Conservation (phyloP, 805 yeast genomes). For the Metschnikowia shivogae region DNA sequence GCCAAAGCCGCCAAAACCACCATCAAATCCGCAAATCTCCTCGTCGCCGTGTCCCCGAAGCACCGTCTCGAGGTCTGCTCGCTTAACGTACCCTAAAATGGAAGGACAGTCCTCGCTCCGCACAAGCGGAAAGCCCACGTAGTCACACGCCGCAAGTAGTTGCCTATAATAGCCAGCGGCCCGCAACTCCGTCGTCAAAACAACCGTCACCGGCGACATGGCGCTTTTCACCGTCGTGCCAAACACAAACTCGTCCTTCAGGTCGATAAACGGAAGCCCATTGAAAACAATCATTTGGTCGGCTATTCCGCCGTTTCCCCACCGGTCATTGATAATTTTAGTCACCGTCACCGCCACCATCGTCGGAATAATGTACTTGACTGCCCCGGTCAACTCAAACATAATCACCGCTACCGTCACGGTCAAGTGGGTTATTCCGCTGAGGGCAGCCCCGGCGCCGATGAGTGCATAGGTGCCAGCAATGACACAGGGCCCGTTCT, state of each 20-base stretch:
- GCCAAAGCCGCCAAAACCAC: not conserved
- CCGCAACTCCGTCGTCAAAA: conserved; percentile 32
- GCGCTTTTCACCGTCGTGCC: conserved; percentile 47
- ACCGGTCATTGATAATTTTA: conserved; percentile 67
- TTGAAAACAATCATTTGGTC: conserved; percentile 90
- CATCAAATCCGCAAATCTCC: conserved; percentile 17
- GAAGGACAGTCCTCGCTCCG: conserved; percentile 32
- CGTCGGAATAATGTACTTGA: conserved; percentile 85
- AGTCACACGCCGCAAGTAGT: conserved; percentile 30
- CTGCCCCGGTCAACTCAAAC: conserved; percentile 96
- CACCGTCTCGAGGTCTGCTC: conserved; percentile 32
- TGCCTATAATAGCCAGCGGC: conserved; percentile 29
- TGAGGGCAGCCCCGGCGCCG: conserved; percentile 93
- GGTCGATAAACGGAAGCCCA: conserved; percentile 78
- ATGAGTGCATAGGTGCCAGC: conserved; percentile 94
- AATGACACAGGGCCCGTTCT: conserved; percentile 56
- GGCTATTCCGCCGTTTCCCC: conserved; percentile 86
- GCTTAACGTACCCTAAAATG: conserved; percentile 44
- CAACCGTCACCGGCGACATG: conserved; percentile 48
- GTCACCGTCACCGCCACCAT: conserved; percentile 94
- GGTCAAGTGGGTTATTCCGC: conserved; percentile 91
- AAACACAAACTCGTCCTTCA: conserved; percentile 63
- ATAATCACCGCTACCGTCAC: conserved; percentile 91
- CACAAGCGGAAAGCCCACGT: conserved; percentile 54
- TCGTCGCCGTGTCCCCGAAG: conserved; percentile 7